Evolutionary conservation across 2,329 filamentous ascomycete species (phyloP).

Genomic region (Pyrenophora graminea): DNA sequence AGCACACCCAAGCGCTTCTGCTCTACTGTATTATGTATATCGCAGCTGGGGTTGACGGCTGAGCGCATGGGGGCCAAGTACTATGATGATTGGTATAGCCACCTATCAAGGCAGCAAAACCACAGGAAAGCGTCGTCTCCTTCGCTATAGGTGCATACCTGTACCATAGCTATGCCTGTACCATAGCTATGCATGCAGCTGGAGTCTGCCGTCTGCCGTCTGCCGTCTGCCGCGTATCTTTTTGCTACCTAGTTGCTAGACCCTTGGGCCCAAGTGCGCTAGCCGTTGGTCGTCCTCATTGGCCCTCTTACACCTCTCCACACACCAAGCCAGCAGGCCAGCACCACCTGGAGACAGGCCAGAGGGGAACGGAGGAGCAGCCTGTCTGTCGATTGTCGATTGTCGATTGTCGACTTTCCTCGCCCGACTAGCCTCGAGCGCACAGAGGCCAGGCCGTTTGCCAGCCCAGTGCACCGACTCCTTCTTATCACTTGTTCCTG

Average conservation of each 20-base stretch:
- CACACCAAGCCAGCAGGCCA: conserved; percentile 7
- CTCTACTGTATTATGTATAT: too few relatives aligned
- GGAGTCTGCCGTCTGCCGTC: too few relatives aligned
- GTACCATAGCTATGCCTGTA: too few relatives aligned
- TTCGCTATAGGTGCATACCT: too few relatives aligned
- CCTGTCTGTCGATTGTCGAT: not conserved
- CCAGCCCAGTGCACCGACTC: conserved; percentile 9
- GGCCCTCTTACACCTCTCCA: conserved; percentile 12
- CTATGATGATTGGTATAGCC: too few relatives aligned
- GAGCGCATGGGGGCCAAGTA: too few relatives aligned
- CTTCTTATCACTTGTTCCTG: conserved; percentile 1
- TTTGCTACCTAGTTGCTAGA: not conserved
- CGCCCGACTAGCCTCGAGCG: conserved; percentile 8
- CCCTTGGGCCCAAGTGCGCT: conserved; percentile 5
- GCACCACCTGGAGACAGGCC: not conserved
- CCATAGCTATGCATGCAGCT: too few relatives aligned
- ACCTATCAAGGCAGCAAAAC: too few relatives aligned
- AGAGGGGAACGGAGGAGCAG: conserved; percentile 1
- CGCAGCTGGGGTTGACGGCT: too few relatives aligned
- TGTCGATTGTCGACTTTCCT: not conserved
- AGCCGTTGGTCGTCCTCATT: conserved; percentile 6
- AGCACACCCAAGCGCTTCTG: too few relatives aligned
- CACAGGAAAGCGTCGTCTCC: too few relatives aligned
- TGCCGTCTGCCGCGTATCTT: conserved; percentile 11
- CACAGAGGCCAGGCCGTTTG: conserved; percentile 15